Evolutionary conservation across 192 early-diverging fungal genomes (phyloP).

Genomic region (Coemansia sp.): DNA sequence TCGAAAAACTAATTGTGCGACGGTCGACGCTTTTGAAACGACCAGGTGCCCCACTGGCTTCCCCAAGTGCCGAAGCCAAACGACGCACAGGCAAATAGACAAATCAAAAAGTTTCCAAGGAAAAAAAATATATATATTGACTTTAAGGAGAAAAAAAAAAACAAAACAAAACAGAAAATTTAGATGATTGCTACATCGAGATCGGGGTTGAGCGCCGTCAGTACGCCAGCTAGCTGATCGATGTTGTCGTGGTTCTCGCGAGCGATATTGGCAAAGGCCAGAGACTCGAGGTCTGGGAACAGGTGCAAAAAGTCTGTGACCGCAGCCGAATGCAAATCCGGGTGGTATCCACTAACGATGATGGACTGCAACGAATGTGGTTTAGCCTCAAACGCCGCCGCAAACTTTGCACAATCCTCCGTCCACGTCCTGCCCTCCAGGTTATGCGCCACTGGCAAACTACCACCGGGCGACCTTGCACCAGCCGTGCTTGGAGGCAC

Average conservation of each 20-base stretch:
- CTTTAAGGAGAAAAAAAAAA: neutral
- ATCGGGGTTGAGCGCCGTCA: constrained; percentile 49
- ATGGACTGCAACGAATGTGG: constrained; percentile 48
- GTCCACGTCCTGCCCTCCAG: constrained; percentile 44
- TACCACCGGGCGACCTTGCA: neutral
- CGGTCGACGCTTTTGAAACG: constrained; percentile 40
- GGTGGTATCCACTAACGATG: constrained; percentile 46
- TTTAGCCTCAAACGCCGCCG: constrained; percentile 31
- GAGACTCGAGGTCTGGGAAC: constrained; percentile 49
- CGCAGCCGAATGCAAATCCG: constrained; percentile 42
- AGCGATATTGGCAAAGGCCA: constrained; percentile 37
- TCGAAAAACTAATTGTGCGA: constrained; percentile 47
- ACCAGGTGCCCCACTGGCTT: constrained; percentile 15
- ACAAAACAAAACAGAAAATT: constrained; percentile 1
- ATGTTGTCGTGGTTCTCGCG: constrained; percentile 54
- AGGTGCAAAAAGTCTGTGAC: constrained; percentile 47
- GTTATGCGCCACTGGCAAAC: constrained; percentile 35
- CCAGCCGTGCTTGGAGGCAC: neutral
- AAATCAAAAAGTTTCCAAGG: too few relatives aligned
- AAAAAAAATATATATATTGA: neutral
- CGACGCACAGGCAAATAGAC: neutral
- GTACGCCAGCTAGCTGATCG: constrained; percentile 51
- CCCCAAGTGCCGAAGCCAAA: neutral
- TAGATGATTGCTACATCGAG: constrained; percentile 45
- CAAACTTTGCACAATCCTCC: constrained; percentile 40